Evolutionary conservation across 306 rosid genomes (phyloP), one percentile per base, ranked within the genome.

Genomic region (Elaeagnus macrophylla): DNA sequence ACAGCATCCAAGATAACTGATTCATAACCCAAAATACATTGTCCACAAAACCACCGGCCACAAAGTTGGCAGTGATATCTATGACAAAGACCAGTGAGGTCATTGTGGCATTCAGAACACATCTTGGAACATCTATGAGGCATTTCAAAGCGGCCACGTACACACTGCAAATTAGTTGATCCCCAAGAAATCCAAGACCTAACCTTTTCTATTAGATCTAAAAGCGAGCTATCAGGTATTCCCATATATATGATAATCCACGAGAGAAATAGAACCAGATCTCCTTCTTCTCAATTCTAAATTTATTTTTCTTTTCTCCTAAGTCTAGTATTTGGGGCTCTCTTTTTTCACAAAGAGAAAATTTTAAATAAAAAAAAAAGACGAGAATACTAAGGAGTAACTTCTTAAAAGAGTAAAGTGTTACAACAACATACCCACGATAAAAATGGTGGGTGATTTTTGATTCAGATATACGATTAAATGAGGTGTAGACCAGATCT

Each of bases 201-300:
- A 54, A 84, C 68, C 72, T 78, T 82, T 67, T 67, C 75, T 72
- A 80, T 80, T 63, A 78, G 85, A 87, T 84, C 83, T 78, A 65
- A 20, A 61, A 80, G 56, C 15, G 95, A 80, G 53, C 77, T 77
- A 73, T 87, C 95, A 82, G 96, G 95, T 80, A 87, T 77, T 84
- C 99, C 93, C 99, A 91, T 76, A 90, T 68, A 80, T 51, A 62
- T 8, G 39, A 77, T 37, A 50, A 64, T 67, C 76, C 76, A 68
- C 69, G 60, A 60, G 54, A 66, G 69, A 76, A 76, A 63, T 47
- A 49, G 58, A 50, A 53, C 70, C 76, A 35, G 3, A 60, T 2
- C 66, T 51, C 37, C 56, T 9, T 41, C 74, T 62, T 62, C 67
- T 64, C 63, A 50, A 67, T 64, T 18, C 14, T 50, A 56, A 53